Conservation (phyloP, 495 filamentous ascomycete genomes). For the Usnea hakonensis region DNA sequence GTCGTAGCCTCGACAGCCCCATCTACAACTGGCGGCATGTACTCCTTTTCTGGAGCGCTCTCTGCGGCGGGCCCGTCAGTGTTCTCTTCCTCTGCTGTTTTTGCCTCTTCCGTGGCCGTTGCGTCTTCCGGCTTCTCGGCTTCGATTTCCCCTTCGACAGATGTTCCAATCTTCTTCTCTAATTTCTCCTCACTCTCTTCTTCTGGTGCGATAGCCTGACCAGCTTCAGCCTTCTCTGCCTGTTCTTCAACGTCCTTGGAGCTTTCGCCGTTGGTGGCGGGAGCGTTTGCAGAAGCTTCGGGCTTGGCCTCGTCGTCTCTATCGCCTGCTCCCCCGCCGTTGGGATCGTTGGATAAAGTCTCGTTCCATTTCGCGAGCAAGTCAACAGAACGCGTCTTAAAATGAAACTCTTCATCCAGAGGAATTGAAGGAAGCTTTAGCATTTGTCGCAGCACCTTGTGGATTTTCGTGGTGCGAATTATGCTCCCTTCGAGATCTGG, state of each 20-base stretch:
- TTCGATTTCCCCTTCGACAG: conserved; percentile 23
- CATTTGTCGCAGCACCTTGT: conserved; percentile 89
- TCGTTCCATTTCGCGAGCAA: conserved; percentile 78
- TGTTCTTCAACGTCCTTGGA: conserved; percentile 39
- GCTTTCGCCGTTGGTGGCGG: conserved; percentile 40
- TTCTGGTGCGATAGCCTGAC: conserved; percentile 27
- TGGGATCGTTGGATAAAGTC: conserved; percentile 53
- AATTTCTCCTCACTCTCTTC: conserved; percentile 29
- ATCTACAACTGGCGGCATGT: conserved; percentile 20
- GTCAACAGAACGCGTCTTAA: conserved; percentile 67
- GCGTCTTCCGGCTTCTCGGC: conserved; percentile 37
- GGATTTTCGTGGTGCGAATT: conserved; percentile 80
- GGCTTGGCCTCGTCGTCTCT: conserved; percentile 40
- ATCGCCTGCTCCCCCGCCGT: conserved; percentile 35
- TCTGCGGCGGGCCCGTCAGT: conserved; percentile 22
- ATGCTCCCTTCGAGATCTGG: conserved; percentile 76
- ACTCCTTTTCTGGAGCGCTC: conserved; percentile 18
- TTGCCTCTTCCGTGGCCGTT: conserved; percentile 25
- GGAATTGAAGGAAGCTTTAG: conserved; percentile 75
- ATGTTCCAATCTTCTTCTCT: conserved; percentile 30
- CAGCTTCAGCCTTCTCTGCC: conserved; percentile 38
- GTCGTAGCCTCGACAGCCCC: conserved; percentile 25
- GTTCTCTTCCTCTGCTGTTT: conserved; percentile 26
- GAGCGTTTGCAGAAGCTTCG: conserved; percentile 29
- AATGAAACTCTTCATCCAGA: conserved; percentile 73